These are phyloP conservation scores for Saccharomycopsis selenospora DNA, from an alignment of 805 yeast species.

Conservation along the genomic window DNA sequence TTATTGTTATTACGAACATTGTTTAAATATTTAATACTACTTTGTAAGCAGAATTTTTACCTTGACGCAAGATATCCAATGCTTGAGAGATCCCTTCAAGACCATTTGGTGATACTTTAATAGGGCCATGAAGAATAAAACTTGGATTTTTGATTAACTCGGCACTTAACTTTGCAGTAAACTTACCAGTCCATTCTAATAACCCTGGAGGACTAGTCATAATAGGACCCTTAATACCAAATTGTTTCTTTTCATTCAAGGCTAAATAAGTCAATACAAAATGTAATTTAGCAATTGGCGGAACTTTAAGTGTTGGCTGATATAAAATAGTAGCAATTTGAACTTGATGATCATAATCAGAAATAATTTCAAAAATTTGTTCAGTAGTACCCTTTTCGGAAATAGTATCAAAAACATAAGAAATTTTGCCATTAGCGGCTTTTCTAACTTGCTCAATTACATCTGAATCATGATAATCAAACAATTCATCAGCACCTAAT, in stretches of 20 bases:
- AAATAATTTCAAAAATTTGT: background rate
- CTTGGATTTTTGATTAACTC: background rate
- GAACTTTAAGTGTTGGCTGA: background rate
- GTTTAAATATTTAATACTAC: background rate
- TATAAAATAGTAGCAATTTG: background rate
- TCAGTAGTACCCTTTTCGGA: background rate
- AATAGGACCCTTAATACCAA: background rate
- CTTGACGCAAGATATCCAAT: background rate
- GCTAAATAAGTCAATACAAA: background rate
- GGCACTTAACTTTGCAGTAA: background rate
- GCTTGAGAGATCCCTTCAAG: background rate
- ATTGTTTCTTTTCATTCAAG: background rate
- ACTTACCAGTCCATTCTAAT: background rate
- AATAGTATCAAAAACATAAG: constrained; percentile 32
- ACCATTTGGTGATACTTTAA: background rate
- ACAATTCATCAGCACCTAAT: constrained; percentile 44
- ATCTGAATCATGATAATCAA: constrained; percentile 44
- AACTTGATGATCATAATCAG: background rate
- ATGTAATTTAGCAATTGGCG: background rate
- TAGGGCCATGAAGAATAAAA: background rate
- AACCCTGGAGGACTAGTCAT: constrained; percentile 3
- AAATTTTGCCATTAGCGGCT: constrained; percentile 25
- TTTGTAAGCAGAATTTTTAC: background rate
- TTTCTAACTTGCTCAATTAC: constrained; percentile 37
- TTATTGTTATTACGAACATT: no score